Evolutionary conservation across 768 basidiomycete species (phyloP).

Genomic region (Ramaria sp.): DNA sequence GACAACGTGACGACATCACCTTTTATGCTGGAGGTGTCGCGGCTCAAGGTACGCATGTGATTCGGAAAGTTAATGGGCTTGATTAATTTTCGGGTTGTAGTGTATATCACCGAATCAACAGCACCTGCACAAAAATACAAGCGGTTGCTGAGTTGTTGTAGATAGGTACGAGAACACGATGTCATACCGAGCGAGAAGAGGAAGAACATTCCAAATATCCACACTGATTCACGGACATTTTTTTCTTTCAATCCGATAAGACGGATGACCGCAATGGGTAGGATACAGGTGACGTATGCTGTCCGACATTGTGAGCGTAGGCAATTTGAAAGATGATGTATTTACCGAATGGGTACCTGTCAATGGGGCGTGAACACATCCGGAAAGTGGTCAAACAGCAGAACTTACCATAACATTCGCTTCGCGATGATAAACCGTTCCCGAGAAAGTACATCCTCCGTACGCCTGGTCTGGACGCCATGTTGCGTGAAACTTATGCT

Average conservation of each 20-base stretch:
- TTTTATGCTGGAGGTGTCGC: background rate
- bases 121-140: background rate
- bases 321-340: background rate
- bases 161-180: background rate
- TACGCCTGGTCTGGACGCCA: background rate
- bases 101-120: slow-evolving; percentile 7
- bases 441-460: slow-evolving; percentile 1
- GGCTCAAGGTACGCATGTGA: slow-evolving; percentile 3
- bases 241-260: slow-evolving; percentile 2
- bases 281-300: slow-evolving; percentile 7
- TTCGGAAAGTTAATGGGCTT: background rate
- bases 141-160: background rate
- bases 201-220: slow-evolving; percentile 9
- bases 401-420: slow-evolving; percentile 7
- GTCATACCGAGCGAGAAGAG: slow-evolving; percentile 5
- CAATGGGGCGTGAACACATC: background rate
- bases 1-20: background rate
- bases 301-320: background rate
- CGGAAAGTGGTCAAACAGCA: background rate
- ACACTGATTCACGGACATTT: background rate
- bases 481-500: slow-evolving; percentile 2
- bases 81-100: slow-evolving; percentile 6
- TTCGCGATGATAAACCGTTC: slow-evolving; percentile 6
- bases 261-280: slow-evolving; percentile 8
- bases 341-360: slow-evolving; percentile 8